Evolutionary conservation across 2,329 filamentous ascomycete species (phyloP), one percentile per base, ranked within the genome.

Genomic region (Penicillium sp.): DNA sequence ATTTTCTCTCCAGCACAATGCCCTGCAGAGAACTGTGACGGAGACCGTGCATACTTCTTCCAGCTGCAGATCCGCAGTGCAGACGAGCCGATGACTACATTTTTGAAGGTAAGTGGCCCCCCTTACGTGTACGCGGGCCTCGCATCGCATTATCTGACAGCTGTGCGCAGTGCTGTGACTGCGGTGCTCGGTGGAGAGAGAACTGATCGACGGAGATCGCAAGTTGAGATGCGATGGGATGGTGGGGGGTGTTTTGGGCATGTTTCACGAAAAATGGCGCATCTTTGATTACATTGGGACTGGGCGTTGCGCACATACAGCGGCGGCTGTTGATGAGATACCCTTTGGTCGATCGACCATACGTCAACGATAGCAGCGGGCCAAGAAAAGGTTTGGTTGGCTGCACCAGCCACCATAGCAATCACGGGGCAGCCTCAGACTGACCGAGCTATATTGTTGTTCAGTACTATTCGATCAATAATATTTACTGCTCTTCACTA

Each of bases 81-180:
- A 46, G 94, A 99, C 76, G 94, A 99, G 80, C 94, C 94, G 54
- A 97, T 96, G 89, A 99, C 94, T 61, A 93, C 86, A 54, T 97
- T 97, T 75, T 95, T 88, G 76, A 94, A 91, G 84, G 89, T 90
- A 67, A 48, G 75, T 66, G 27, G 9, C 23, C 30, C 36, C 21
- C 23, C 29, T 45, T 29, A 32, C 49, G 29, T 34, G 17, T 39
- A 39, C 41, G 29, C 29, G 39, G 32, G 18, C 47, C 6, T 34
- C 18, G 39, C 39, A 6, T 34, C 18, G 39, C 39, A 46, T 39
- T 37, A 40, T 34, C 49, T 52, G 44, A 52, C 49, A 52, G 27
- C 21, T 36, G 34, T 34, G 20, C 17, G 18, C 52, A 78, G 76
- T 79, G 77, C 72, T 30, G 68, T 71, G 29, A 51, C 41, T 79